Conservation (phyloP, 1,284 basidiomycete genomes). For the Puccinia triticina region DNA sequence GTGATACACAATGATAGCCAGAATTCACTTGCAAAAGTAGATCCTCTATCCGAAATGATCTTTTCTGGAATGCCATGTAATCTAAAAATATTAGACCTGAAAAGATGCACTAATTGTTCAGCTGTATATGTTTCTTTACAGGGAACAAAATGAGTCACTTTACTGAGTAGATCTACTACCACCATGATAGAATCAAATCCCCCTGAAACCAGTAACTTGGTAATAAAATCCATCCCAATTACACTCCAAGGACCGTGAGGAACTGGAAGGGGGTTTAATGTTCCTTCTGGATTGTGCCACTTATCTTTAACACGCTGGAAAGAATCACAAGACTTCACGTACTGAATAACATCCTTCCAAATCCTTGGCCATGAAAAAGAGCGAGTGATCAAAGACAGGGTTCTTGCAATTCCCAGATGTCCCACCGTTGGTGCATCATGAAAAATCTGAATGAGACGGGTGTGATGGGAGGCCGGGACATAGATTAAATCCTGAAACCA, state of each 20-base stretch:
- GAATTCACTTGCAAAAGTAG: neutral
- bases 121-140: slow-evolving; percentile 3
- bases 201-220: slow-evolving; percentile 1
- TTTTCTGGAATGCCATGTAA: slow-evolving; percentile 22
- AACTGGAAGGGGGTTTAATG: too few relatives aligned
- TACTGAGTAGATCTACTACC: slow-evolving; percentile 7
- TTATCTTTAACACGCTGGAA: slow-evolving; percentile 60
- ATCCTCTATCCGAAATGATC: slow-evolving; percentile 6
- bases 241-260: too few relatives aligned
- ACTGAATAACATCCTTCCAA: neutral
- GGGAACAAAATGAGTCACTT: slow-evolving; percentile 23
- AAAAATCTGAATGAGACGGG: neutral
- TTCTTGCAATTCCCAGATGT: neutral
- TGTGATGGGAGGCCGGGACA: neutral
- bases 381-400: neutral
- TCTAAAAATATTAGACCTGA: neutral
- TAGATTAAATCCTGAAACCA: neutral
- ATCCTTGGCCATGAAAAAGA: slow-evolving; percentile 27
- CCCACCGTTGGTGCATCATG: neutral
- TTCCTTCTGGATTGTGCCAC: too few relatives aligned
- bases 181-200: slow-evolving; percentile 37
- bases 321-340: slow-evolving; percentile 56
- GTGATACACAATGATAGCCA: too few relatives aligned
- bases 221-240: slow-evolving; percentile 38
- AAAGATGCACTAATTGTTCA: neutral